phyloP scores from a whole-genome alignment of 2,329 filamentous ascomycete species.

The Cordyceps cateniannulata region DNA sequence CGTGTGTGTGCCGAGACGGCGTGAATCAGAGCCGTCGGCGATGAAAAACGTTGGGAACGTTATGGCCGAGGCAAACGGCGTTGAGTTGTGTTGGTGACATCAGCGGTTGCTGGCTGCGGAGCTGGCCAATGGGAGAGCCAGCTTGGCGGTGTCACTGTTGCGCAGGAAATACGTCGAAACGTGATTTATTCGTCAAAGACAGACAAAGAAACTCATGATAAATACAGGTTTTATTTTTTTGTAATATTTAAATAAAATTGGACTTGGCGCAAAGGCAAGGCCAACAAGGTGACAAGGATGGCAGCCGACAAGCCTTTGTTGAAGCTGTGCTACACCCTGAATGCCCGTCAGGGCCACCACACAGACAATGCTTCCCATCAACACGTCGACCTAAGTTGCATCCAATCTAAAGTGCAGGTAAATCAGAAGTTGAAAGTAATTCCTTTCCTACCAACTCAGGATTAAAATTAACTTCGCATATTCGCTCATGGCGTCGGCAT shows the following conservation, averaged over 20 bases:
- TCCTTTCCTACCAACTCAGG: neutral
- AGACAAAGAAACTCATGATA: neutral
- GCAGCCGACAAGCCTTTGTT: too few relatives aligned
- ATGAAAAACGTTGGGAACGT: neutral
- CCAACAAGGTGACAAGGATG: too few relatives aligned
- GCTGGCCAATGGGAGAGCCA: neutral
- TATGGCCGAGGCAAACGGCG: constrained; percentile 1
- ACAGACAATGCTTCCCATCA: too few relatives aligned
- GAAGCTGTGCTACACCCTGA: too few relatives aligned
- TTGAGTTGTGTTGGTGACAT: neutral
- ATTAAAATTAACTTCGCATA: neutral
- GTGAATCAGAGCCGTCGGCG: neutral
- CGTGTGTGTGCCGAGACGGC: neutral
- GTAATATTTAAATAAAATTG: too few relatives aligned
- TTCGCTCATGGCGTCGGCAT: neutral
- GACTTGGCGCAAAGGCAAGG: too few relatives aligned
- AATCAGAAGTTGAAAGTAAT: neutral
- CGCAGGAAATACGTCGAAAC: too few relatives aligned
- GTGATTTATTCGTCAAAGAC: neutral
- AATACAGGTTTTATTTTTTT: too few relatives aligned
- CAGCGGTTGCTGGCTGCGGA: neutral
- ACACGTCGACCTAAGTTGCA: neutral
- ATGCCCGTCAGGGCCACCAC: too few relatives aligned
- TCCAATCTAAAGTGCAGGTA: neutral
- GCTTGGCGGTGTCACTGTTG: neutral